Percentiles rank a stretch among this genome's conserved stretches.
phyloP scores from a whole-genome alignment of 140 eudicot genomes.

The Bidens hawaiensis region DNA sequence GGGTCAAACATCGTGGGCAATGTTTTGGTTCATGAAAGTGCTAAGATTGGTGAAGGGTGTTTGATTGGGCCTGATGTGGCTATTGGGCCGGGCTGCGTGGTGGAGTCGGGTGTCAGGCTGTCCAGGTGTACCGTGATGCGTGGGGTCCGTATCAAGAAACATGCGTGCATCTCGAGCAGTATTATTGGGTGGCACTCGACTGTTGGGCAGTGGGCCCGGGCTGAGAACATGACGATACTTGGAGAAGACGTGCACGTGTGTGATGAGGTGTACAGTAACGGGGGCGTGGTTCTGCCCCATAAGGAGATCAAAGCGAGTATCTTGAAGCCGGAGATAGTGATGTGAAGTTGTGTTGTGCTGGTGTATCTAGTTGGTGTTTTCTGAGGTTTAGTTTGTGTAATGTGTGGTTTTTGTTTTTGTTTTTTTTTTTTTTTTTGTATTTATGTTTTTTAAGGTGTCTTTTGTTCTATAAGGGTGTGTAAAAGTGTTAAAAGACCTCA shows the following conservation, averaged over 20 bases:
- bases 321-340: conserved; percentile 95
- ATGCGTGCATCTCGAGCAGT: conserved; percentile 80
- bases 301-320: conserved; percentile 96
- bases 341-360: conserved; percentile 51
- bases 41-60: conserved; percentile 92
- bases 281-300: conserved; percentile 99
- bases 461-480: conserved; percentile 21
- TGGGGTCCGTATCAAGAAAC: conserved; percentile 90
- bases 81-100: conserved; percentile 91
- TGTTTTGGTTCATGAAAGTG: conserved; percentile 80
- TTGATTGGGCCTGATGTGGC: conserved; percentile 97
- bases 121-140: conserved; percentile 97
- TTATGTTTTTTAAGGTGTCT: conserved; percentile 19
- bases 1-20: conserved; percentile 82
- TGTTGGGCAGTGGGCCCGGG: conserved; percentile 96
- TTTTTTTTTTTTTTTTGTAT: too few relatives aligned
- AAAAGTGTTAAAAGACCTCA: conserved; percentile 16
- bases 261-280: conserved; percentile 92
- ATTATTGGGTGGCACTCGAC: conserved; percentile 99
- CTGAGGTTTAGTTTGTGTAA: conserved; percentile 16
- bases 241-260: conserved; percentile 98
- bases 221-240: conserved; percentile 88
- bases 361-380: conserved; percentile 16
- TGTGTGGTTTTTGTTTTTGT: too few relatives aligned
- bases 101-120: conserved; percentile 87